A percentile compares a stretch with the other conserved stretches of the same genome.
phyloP scores from a whole-genome alignment of 495 filamentous ascomycete species.

The Delitschia confertaspora region DNA sequence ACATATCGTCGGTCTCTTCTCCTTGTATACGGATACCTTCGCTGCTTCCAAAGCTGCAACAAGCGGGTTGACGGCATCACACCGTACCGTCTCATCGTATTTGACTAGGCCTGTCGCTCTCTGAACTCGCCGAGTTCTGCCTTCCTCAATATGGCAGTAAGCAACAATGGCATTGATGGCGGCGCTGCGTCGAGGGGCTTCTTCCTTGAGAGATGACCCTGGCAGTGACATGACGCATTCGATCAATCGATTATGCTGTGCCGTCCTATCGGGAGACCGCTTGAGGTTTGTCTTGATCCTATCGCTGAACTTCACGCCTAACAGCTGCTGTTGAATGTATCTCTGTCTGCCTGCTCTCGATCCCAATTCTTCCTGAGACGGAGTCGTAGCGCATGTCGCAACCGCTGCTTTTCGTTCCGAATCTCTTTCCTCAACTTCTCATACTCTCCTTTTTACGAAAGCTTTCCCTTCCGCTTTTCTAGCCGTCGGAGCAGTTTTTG shows the following conservation, averaged over 20 bases:
- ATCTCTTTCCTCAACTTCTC: too few relatives aligned
- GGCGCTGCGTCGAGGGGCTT: slow-evolving; percentile 9
- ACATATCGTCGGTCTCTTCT: slow-evolving; percentile 35
- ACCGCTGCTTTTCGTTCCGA: slow-evolving; percentile 31
- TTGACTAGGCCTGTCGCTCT: neutral
- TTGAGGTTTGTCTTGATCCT: slow-evolving; percentile 3
- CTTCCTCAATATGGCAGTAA: slow-evolving; percentile 22
- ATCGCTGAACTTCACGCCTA: slow-evolving; percentile 11
- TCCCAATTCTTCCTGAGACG: slow-evolving; percentile 27
- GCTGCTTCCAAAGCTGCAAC: slow-evolving; percentile 17
- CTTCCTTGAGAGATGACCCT: slow-evolving; percentile 12
- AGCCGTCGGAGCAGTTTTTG: too few relatives aligned
- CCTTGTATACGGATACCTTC: slow-evolving; percentile 30
- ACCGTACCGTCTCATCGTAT: slow-evolving; percentile 6
- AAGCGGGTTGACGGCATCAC: slow-evolving; percentile 4
- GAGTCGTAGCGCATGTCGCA: slow-evolving; percentile 17
- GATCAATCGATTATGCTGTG: slow-evolving; percentile 14
- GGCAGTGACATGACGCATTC: slow-evolving; percentile 12
- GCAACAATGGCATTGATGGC: slow-evolving; percentile 17
- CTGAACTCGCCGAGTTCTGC: slow-evolving; percentile 1
- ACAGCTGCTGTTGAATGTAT: slow-evolving; percentile 31
- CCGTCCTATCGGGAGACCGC: slow-evolving; percentile 9
- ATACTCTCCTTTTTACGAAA: too few relatives aligned
- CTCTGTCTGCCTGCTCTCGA: slow-evolving; percentile 29
- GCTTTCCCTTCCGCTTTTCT: too few relatives aligned